Conservation (phyloP, 495 filamentous ascomycete species). For the Cercophora sp. region DNA sequence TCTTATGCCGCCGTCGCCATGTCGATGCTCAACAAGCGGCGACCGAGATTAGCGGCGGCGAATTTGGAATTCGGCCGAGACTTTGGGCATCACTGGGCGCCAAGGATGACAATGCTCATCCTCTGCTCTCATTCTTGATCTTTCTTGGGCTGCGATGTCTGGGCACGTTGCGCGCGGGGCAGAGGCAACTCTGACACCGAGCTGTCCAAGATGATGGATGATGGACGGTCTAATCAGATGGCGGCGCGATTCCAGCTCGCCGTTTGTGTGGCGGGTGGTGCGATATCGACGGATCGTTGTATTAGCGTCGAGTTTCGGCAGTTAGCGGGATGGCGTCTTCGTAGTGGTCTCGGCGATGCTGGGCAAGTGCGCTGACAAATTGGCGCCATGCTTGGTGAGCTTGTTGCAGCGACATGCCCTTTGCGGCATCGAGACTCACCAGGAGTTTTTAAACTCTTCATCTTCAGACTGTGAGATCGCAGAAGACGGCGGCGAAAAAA, state of each 20-base stretch:
- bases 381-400: not conserved
- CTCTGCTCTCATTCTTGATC: not conserved
- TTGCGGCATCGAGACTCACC: not conserved
- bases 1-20: not conserved
- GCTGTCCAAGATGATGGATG: not conserved
- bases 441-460: not conserved
- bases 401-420: not conserved
- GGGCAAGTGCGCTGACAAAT: not conserved
- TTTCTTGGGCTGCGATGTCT: not conserved
- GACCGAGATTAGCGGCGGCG: not conserved
- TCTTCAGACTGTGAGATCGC: not conserved
- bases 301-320: not conserved
- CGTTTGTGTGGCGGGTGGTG: not conserved
- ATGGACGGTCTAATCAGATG: not conserved
- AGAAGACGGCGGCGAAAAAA: too few species aligned
- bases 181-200: not conserved
- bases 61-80: slow-evolving; percentile 2
- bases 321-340: not conserved
- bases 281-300: not conserved
- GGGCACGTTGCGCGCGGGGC: not conserved
- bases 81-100: not conserved
- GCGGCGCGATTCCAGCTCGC: not conserved
- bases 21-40: not conserved
- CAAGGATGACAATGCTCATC: not conserved
- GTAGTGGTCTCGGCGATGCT: not conserved